Percentiles rank a stretch among this genome's conserved stretches.
Conservation (phyloP, 768 basidiomycete species). For the Boletus subparvulus region DNA sequence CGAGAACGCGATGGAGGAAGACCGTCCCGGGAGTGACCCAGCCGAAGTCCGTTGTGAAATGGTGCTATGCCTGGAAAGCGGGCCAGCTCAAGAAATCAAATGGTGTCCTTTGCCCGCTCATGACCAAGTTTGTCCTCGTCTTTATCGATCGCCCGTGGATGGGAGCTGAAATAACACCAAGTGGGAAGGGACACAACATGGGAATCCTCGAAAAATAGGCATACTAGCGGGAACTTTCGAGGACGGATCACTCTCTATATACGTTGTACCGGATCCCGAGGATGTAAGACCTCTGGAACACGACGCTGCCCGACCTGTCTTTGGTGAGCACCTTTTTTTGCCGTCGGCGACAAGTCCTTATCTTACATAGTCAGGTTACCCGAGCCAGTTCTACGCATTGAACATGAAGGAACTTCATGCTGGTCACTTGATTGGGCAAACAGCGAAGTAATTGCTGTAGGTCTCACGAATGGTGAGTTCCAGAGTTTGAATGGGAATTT, state of each 20-base stretch:
- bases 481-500: not conserved
- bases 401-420: constrained; percentile 73
- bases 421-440: constrained; percentile 90
- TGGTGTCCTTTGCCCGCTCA: constrained; percentile 93
- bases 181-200: constrained; percentile 23
- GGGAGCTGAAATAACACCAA: constrained; percentile 10
- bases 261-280: constrained; percentile 76
- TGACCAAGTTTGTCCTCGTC: constrained; percentile 44
- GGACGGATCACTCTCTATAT: constrained; percentile 82
- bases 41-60: constrained; percentile 70
- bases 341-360: not conserved
- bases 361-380: constrained; percentile 49
- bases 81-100: constrained; percentile 76
- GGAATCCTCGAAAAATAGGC: constrained; percentile 63
- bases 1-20: constrained; percentile 24
- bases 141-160: not conserved
- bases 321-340: constrained; percentile 41
- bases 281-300: constrained; percentile 38
- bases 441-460: constrained; percentile 77
- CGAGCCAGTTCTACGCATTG: constrained; percentile 68
- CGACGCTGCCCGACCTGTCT: constrained; percentile 41
- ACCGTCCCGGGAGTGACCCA: constrained; percentile 14
- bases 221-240: constrained; percentile 82
- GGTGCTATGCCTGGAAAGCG: constrained; percentile 80
- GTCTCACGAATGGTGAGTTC: constrained; percentile 73